phyloP scores from a whole-genome alignment of 139 green algal species.

The Pedinophyceae sp. region DNA sequence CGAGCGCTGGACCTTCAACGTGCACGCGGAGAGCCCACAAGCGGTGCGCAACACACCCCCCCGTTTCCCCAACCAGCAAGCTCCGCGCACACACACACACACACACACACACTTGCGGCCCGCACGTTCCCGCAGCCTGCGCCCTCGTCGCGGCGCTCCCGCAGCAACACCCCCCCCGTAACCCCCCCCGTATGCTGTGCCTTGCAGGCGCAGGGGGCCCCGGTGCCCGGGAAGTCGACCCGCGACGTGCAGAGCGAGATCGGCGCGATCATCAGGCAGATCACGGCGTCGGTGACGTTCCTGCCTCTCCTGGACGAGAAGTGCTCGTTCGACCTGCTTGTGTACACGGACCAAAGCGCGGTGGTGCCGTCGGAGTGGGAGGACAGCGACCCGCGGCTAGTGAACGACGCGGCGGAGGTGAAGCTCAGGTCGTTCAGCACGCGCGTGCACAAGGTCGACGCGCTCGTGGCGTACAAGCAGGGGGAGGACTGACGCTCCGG shows the following conservation, averaged over 20 bases:
- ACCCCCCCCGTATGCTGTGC: no score
- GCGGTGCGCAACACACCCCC: background rate
- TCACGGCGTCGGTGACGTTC: constrained; percentile 86
- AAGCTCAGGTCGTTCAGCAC: constrained; percentile 81
- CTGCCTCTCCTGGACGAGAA: constrained; percentile 74
- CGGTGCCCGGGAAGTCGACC: no score
- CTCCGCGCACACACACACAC: background rate
- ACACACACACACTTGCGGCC: background rate
- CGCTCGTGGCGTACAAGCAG: constrained; percentile 67
- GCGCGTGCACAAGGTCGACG: constrained; percentile 76
- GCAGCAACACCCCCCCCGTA: no score
- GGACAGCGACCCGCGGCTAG: constrained; percentile 70
- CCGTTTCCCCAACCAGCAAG: background rate
- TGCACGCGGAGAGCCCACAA: constrained; percentile 53
- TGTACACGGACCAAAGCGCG: constrained; percentile 64
- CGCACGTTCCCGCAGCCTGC: background rate
- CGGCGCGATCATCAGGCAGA: constrained; percentile 31
- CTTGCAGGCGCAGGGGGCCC: no score
- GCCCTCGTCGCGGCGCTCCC: background rate
- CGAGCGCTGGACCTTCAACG: constrained; percentile 92
- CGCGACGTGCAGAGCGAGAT: no score
- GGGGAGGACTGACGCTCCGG: no score
- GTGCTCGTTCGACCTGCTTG: constrained; percentile 85
- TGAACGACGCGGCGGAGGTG: constrained; percentile 59
- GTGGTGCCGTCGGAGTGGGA: constrained; percentile 74